These are phyloP conservation scores for Irpex sp. DNA, from an alignment of 1,284 basidiomycete genomes.

Conservation along the genomic window DNA sequence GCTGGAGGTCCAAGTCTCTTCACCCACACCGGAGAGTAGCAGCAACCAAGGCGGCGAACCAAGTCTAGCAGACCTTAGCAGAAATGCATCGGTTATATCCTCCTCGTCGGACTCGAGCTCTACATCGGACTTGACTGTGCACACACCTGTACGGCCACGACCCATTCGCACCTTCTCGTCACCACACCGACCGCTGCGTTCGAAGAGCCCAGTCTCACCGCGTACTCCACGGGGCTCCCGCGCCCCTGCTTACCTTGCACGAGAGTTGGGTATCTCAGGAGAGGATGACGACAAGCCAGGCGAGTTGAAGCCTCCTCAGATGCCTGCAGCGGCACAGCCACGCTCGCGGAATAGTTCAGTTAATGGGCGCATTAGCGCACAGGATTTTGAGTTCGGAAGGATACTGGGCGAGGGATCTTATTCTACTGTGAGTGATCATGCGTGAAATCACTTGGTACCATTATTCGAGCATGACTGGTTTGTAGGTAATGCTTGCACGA, in stretches of 20 bases:
- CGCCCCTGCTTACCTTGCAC: slow-evolving; percentile 58
- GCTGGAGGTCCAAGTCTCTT: slow-evolving; percentile 37
- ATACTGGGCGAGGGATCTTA: slow-evolving; percentile 78
- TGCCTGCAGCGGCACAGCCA: slow-evolving; percentile 31
- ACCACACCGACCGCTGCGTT: slow-evolving; percentile 40
- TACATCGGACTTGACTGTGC: slow-evolving; percentile 36
- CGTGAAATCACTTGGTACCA: too few relatives aligned
- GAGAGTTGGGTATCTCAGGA: slow-evolving; percentile 46
- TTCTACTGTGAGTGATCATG: slow-evolving; percentile 55
- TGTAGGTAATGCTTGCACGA: slow-evolving; percentile 59
- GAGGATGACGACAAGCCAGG: slow-evolving; percentile 30
- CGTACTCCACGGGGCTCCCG: slow-evolving; percentile 39
- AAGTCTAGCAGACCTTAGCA: slow-evolving; percentile 60
- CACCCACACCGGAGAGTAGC: slow-evolving; percentile 32
- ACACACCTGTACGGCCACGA: slow-evolving; percentile 48
- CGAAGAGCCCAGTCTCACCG: slow-evolving; percentile 48
- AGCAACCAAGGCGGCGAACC: slow-evolving; percentile 20
- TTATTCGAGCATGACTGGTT: background rate
- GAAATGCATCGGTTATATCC: slow-evolving; percentile 73
- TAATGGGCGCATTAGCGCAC: slow-evolving; percentile 42
- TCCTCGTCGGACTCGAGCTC: slow-evolving; percentile 63
- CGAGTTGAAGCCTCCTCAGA: slow-evolving; percentile 26
- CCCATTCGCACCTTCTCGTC: slow-evolving; percentile 65
- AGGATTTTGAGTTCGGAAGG: slow-evolving; percentile 70
- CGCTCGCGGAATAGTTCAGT: slow-evolving; percentile 45